A percentile compares a stretch with the other conserved stretches of the same genome.
Conservation (phyloP, 441 rosid species). For the Mallotus japonicus region DNA sequence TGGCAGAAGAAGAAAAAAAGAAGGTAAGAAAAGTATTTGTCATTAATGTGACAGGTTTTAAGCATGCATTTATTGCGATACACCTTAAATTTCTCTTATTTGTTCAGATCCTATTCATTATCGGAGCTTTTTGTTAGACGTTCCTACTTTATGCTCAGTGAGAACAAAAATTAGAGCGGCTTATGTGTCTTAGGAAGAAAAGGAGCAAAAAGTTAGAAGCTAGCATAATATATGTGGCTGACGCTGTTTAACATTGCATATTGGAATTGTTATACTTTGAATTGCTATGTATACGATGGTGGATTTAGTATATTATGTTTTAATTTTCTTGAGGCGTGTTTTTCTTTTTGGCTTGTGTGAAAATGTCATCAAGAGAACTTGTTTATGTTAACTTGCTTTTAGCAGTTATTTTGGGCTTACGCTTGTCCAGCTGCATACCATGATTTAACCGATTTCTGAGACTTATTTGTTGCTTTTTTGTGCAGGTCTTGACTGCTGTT, state of each 20-base stretch:
- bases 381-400: background rate
- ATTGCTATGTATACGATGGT: no score
- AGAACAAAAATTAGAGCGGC: background rate
- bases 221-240: background rate
- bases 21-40: constrained; percentile 50
- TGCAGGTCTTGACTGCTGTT: constrained; percentile 86
- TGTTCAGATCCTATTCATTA: background rate
- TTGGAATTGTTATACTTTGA: no score
- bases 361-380: no score
- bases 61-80: background rate
- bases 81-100: background rate
- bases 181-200: background rate
- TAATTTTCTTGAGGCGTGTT: no score
- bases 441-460: constrained; percentile 26
- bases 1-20: constrained; percentile 66
- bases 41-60: background rate
- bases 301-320: no score
- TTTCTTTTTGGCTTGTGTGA: no score
- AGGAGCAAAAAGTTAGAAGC: background rate
- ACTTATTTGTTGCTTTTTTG: constrained; percentile 29
- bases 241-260: background rate
- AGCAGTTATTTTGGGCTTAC: constrained; percentile 2
- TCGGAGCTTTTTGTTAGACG: background rate
- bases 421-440: constrained; percentile 15
- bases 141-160: background rate